phyloP scores from a whole-genome alignment of 805 yeast genomes.

The Blastobotrys chiropterorum region DNA sequence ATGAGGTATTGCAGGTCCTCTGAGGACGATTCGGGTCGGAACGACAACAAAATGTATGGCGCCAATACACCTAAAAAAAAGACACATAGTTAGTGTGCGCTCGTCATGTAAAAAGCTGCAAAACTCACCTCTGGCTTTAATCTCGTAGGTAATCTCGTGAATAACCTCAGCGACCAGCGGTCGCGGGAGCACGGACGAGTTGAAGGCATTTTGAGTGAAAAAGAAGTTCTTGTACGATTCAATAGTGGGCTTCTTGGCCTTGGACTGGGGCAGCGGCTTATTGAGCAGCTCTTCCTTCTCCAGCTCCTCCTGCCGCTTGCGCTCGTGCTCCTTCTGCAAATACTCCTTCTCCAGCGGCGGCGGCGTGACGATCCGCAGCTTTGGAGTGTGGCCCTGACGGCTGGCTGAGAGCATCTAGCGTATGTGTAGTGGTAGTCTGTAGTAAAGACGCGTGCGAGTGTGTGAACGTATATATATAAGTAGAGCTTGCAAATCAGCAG shows the following conservation, averaged over 20 bases:
- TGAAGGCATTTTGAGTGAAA: slow-evolving; percentile 21
- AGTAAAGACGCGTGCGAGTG: neutral
- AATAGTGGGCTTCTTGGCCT: neutral
- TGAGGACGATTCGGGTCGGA: slow-evolving; percentile 56
- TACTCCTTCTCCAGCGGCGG: neutral
- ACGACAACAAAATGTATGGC: slow-evolving; percentile 71
- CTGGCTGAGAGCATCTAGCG: neutral
- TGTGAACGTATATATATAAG: no score
- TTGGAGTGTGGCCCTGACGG: neutral
- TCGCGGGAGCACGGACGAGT: slow-evolving; percentile 20
- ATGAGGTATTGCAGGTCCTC: slow-evolving; percentile 52
- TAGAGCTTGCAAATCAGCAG: no score
- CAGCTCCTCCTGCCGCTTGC: neutral
- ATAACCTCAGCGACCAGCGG: slow-evolving; percentile 52
- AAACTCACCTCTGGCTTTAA: slow-evolving; percentile 53
- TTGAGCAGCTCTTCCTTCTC: neutral
- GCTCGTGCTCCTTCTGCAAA: neutral
- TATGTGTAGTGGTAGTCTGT: neutral
- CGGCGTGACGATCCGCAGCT: neutral
- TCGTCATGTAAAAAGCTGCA: neutral
- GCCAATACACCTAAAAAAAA: slow-evolving; percentile 44
- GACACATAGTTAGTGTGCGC: neutral
- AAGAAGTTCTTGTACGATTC: slow-evolving; percentile 6
- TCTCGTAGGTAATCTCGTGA: slow-evolving; percentile 63
- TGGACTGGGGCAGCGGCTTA: neutral